These are phyloP conservation scores for Phytophthora meadii DNA, from an alignment of 352 stramenopile genomes.

Conservation along the genomic window DNA sequence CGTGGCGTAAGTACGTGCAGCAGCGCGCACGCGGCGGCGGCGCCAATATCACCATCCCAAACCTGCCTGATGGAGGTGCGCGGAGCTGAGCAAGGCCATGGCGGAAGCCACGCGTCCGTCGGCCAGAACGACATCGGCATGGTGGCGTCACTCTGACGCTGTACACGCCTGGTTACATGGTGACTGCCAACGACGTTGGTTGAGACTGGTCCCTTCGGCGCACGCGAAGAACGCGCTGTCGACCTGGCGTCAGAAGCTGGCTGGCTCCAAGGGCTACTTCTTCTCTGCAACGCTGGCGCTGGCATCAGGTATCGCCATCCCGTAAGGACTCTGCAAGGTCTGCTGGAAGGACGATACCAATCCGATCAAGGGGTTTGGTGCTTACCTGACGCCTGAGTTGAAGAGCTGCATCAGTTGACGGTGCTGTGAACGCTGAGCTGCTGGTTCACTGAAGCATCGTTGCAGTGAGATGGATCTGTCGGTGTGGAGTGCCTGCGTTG, in stretches of 20 bases:
- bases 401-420: too few relatives aligned
- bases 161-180: constrained; percentile 97
- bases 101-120: constrained; percentile 65
- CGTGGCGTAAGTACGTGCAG: constrained; percentile 92
- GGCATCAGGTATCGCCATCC: too few relatives aligned
- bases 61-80: constrained; percentile 81
- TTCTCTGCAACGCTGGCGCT: constrained; percentile 97
- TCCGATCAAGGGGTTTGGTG: too few relatives aligned
- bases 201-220: constrained; percentile 99
- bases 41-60: constrained; percentile 76
- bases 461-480: too few relatives aligned
- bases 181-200: too few relatives aligned
- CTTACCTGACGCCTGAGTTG: too few relatives aligned
- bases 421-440: too few relatives aligned
- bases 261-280: constrained; percentile 91
- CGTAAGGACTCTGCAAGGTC: too few relatives aligned
- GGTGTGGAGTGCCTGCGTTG: too few relatives aligned
- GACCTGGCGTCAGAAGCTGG: constrained; percentile 96
- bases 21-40: constrained; percentile 71
- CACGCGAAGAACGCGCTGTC: constrained; percentile 98
- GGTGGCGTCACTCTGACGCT: constrained; percentile 86
- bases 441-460: too few relatives aligned
- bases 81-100: constrained; percentile 87
- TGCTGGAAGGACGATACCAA: too few relatives aligned
- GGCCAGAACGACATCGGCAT: too few relatives aligned